A percentile compares a stretch with the other conserved stretches of the same genome.
phyloP scores from a whole-genome alignment of 345 rosid species.

The Melaleuca quinquenervia region DNA sequence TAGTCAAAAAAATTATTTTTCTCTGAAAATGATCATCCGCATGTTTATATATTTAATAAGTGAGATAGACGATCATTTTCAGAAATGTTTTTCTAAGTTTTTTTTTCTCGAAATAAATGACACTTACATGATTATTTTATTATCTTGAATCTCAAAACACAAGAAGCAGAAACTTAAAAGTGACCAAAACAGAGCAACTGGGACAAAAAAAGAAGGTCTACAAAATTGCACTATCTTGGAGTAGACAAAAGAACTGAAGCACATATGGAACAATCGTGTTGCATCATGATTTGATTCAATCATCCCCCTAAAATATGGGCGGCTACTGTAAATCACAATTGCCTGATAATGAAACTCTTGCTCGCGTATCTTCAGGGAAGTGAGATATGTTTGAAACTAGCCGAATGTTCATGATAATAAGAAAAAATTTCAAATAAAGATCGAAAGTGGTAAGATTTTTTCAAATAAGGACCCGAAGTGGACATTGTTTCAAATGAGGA shows the following conservation, averaged over 20 bases:
- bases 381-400: background rate
- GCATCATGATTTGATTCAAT: background rate
- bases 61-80: no score
- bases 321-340: background rate
- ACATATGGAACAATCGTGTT: background rate
- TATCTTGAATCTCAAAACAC: no score
- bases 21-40: no score
- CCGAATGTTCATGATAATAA: background rate
- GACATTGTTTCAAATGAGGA: no score
- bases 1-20: no score
- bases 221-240: background rate
- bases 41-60: no score
- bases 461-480: no score
- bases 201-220: background rate
- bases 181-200: background rate
- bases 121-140: no score
- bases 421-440: no score
- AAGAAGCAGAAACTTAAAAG: background rate
- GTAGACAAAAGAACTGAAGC: background rate
- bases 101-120: no score
- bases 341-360: background rate
- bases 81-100: no score
- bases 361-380: background rate
- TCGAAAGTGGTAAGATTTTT: no score
- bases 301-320: background rate